phyloP scores from a whole-genome alignment of 495 filamentous ascomycete species.

The Penicillium angulare region DNA sequence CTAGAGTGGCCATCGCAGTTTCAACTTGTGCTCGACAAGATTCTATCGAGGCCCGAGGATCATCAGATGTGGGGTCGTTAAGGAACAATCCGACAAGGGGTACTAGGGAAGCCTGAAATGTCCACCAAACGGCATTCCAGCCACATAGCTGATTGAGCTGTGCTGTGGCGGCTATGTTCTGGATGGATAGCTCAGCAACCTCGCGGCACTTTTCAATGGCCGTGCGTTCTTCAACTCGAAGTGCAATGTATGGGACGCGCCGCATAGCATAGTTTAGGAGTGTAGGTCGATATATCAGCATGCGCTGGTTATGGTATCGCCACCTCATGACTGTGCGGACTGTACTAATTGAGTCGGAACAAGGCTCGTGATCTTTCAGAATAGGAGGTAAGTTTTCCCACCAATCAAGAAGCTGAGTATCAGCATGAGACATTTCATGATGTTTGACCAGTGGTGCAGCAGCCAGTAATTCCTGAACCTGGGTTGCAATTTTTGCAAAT shows the following conservation, averaged over 20 bases:
- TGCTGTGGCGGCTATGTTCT: constrained; percentile 66
- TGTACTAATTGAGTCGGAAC: constrained; percentile 66
- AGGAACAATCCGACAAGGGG: constrained; percentile 71
- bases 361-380: constrained; percentile 65
- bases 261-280: constrained; percentile 70
- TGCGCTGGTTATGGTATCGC: constrained; percentile 75
- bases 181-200: constrained; percentile 67
- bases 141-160: constrained; percentile 72
- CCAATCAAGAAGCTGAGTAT: constrained; percentile 68
- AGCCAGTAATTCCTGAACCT: constrained; percentile 74
- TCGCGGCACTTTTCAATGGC: constrained; percentile 68
- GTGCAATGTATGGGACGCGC: constrained; percentile 55
- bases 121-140: constrained; percentile 82
- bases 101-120: constrained; percentile 78
- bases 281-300: constrained; percentile 74
- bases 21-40: constrained; percentile 58
- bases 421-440: constrained; percentile 63
- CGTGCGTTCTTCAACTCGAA: constrained; percentile 62
- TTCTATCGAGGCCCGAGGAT: constrained; percentile 51
- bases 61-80: constrained; percentile 55
- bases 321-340: constrained; percentile 77
- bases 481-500: constrained; percentile 75
- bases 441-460: constrained; percentile 63
- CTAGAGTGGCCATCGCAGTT: constrained; percentile 63
- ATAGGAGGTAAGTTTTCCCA: constrained; percentile 68